Conservation (phyloP, 768 basidiomycete genomes). For the Mycena indigotica region DNA sequence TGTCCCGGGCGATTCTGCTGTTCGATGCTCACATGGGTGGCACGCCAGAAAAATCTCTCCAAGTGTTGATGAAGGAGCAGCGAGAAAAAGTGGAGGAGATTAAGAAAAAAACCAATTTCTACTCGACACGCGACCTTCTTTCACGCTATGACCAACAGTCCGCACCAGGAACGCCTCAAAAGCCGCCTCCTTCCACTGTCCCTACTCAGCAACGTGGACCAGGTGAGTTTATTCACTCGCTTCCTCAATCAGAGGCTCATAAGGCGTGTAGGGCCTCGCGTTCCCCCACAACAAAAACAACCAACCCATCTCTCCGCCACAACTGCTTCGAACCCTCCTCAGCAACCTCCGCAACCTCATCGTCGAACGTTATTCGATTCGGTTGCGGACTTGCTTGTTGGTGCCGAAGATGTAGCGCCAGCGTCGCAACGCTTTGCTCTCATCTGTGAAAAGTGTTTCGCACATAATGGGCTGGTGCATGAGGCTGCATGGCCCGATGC, state of each 20-base stretch:
- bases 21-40: slow-evolving; percentile 1
- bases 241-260: neutral
- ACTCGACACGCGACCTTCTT: slow-evolving; percentile 85
- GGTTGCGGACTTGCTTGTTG: slow-evolving; percentile 82
- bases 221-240: neutral
- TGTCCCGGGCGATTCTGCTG: neutral
- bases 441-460: slow-evolving; percentile 85
- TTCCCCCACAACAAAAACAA: too few relatives aligned
- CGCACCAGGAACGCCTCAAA: slow-evolving; percentile 27
- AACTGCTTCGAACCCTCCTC: slow-evolving; percentile 48
- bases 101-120: slow-evolving; percentile 97
- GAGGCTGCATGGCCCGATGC: slow-evolving; percentile 80
- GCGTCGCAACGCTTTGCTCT: slow-evolving; percentile 68
- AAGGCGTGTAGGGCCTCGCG: too few relatives aligned
- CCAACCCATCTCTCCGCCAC: slow-evolving; percentile 28
- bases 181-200: neutral
- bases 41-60: slow-evolving; percentile 74
- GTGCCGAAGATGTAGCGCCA: slow-evolving; percentile 68
- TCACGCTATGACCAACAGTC: slow-evolving; percentile 72
- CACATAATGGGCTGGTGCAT: slow-evolving; percentile 86
- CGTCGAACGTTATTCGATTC: slow-evolving; percentile 87
- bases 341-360: slow-evolving; percentile 55
- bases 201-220: slow-evolving; percentile 29
- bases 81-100: slow-evolving; percentile 90
- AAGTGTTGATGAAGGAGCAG: slow-evolving; percentile 72